These are phyloP conservation scores for Sporopachydermia quercuum DNA, from an alignment of 805 yeast species.

Conservation along the genomic window DNA sequence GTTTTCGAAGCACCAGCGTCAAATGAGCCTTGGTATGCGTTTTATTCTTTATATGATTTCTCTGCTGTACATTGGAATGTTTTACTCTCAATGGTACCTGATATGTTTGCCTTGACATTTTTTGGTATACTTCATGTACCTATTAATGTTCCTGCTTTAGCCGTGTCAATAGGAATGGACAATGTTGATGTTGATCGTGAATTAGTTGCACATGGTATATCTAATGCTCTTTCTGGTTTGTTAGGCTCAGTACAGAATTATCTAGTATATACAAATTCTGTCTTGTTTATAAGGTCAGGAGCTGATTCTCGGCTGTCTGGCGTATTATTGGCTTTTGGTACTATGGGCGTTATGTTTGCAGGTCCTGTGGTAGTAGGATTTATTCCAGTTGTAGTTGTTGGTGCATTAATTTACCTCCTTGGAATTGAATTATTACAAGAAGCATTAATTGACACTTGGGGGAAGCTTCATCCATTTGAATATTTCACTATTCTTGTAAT, in stretches of 20 bases:
- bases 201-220: conserved; percentile 85
- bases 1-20: conserved; percentile 53
- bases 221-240: conserved; percentile 73
- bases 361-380: conserved; percentile 91
- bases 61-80: conserved; percentile 60
- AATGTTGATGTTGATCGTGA: conserved; percentile 81
- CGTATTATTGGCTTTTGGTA: conserved; percentile 70
- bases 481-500: conserved; percentile 73
- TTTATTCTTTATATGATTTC: conserved; percentile 62
- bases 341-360: conserved; percentile 63
- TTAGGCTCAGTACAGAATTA: conserved; percentile 88
- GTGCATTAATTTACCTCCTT: conserved; percentile 73
- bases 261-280: conserved; percentile 86
- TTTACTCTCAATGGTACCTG: conserved; percentile 59
- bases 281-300: conserved; percentile 85
- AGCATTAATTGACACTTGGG: conserved; percentile 73
- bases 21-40: conserved; percentile 76
- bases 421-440: conserved; percentile 87
- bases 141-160: conserved; percentile 92
- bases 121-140: conserved; percentile 96
- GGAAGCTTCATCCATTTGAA: conserved; percentile 60
- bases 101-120: conserved; percentile 90
- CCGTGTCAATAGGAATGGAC: conserved; percentile 74
- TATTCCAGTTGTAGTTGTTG: conserved; percentile 94
- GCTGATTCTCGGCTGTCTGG: conserved; percentile 87